Evolutionary conservation across 2,329 filamentous ascomycete genomes (phyloP), one percentile per base, ranked within the genome.

Genomic region (Fusarium sp.): DNA sequence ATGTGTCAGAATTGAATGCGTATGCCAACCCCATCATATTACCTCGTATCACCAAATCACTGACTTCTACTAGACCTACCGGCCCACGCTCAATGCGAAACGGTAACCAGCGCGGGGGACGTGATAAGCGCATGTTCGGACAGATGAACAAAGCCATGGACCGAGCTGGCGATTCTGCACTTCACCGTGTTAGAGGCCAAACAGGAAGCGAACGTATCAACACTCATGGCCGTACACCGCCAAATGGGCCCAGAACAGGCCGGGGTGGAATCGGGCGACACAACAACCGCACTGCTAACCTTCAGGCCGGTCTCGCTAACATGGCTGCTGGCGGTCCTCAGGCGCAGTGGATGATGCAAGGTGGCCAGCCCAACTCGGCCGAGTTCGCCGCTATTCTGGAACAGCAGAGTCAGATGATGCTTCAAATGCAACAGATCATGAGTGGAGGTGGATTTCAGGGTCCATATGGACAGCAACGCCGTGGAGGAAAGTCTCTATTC

Each of bases 51-150:
- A 26, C 22, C 66, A 74, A 79, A 35, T 66, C 74, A 80, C 85
- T 89, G 83, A 89, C 84, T 64, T 45, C 47, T 41, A 14, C 12
- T 79, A 98, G 96, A 79, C 96, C 96, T 15, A 98, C 95, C 58
- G 96, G 96, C 64, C 96, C 96, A 24, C 96, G 95, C 82, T 95
- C 95, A 39, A 98, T 98, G 95, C 93, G 96, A 79, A 94, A 93
- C 81, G 66, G 90, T 59, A 89, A 85, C 77, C 80, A 81, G 61
- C 83, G 88, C 63, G 86, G 87, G 63, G 88, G 90, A 62, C 91
- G 94, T 75, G 93, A 93, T 67, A 95, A 94, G 81, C 91, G 94
- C 70, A 91, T 98, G 87, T 87, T 98, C 64, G 94, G 94, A 56
- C 94, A 98, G 76, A 89, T 97, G 80, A 91, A 92, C 80, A 94